Percentiles rank a stretch among this genome's conserved stretches.
Conservation (phyloP, 306 rosid species). For the Acacia confusa region DNA sequence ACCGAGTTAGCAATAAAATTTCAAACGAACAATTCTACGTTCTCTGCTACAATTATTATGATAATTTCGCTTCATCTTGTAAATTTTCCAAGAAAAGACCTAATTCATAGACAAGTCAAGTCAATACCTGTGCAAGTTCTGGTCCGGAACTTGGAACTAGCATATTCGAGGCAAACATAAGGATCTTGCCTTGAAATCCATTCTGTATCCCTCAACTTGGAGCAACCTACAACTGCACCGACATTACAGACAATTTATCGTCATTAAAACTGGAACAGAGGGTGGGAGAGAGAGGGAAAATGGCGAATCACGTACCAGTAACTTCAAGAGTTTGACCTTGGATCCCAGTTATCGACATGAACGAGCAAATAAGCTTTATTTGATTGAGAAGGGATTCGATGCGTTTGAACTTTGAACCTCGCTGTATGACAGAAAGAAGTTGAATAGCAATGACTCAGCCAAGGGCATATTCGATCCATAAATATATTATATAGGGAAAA, state of each 20-base stretch:
- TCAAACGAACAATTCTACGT: neutral
- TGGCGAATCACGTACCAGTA: conserved; percentile 50
- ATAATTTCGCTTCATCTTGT: neutral
- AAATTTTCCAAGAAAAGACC: neutral
- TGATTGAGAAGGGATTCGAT: neutral
- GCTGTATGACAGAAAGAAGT: neutral
- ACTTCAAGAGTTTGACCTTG: conserved; percentile 77
- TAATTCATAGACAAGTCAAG: neutral
- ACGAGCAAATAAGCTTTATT: neutral
- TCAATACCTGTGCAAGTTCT: conserved; percentile 71
- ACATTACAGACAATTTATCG: neutral
- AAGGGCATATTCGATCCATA: neutral
- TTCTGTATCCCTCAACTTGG: conserved; percentile 79
- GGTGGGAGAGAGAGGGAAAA: neutral
- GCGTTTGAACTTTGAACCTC: neutral
- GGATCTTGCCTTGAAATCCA: conserved; percentile 95
- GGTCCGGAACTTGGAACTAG: conserved; percentile 61
- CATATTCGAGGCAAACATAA: conserved; percentile 79
- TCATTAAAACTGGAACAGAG: neutral
- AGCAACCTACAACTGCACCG: conserved; percentile 64
- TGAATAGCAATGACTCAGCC: neutral
- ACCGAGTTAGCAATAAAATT: neutral
- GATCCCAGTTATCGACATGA: conserved; percentile 61
- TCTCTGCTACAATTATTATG: neutral
- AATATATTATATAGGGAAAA: neutral